Evolutionary conservation across 208 protist genomes (phyloP).

Genomic region (Phytomonas sp.): DNA sequence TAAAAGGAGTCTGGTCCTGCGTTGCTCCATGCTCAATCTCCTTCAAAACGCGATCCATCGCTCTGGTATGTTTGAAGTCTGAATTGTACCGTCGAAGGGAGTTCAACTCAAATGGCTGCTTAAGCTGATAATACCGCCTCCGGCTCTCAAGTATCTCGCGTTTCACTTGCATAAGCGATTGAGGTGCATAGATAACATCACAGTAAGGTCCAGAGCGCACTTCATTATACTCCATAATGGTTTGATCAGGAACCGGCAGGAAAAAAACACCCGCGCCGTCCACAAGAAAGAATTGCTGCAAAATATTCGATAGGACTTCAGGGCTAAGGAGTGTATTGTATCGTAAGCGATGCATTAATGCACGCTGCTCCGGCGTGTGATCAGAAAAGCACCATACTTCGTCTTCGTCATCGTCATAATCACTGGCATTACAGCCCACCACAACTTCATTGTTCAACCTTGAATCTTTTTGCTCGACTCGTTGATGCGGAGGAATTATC

Average conservation of each 20-base stretch:
- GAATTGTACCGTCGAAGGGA: not conserved
- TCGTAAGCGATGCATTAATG: constrained; percentile 34
- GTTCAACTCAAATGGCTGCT: not conserved
- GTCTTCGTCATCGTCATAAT: constrained; percentile 4
- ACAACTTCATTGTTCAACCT: not conserved
- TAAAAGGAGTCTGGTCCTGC: not conserved
- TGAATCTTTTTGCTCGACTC: not conserved
- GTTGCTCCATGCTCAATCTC: not conserved
- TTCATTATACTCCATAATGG: constrained; percentile 82
- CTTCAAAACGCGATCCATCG: not conserved
- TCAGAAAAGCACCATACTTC: not conserved
- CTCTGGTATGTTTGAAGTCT: not conserved
- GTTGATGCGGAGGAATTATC: not conserved
- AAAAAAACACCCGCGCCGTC: constrained; percentile 61
- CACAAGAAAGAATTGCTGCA: constrained; percentile 57
- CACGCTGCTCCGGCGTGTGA: constrained; percentile 25
- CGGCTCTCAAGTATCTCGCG: constrained; percentile 41
- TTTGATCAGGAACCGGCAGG: constrained; percentile 38
- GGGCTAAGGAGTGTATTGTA: constrained; percentile 41
- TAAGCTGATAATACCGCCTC: constrained; percentile 23
- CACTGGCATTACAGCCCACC: not conserved
- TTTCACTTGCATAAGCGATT: constrained; percentile 52
- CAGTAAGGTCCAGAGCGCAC: constrained; percentile 51
- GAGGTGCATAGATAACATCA: constrained; percentile 38
- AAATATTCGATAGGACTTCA: constrained; percentile 46